Percentiles rank a stretch among this genome's conserved stretches.
Conservation (phyloP, 306 rosid genomes). For the Lathyrus oleraceus region DNA sequence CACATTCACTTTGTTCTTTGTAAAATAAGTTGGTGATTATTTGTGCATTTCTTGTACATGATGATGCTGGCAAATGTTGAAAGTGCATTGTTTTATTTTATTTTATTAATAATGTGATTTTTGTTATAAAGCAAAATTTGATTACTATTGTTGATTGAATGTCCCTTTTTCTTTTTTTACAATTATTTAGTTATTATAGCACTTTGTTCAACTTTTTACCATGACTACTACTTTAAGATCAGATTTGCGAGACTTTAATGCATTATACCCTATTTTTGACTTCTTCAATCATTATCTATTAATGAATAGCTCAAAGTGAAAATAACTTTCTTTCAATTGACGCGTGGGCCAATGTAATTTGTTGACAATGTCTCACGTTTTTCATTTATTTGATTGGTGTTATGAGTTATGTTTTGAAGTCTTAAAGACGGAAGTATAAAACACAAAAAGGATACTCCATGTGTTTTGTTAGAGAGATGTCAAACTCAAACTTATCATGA, state of each 20-base stretch:
- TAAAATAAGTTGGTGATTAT: slow-evolving; percentile 22
- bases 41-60: background rate
- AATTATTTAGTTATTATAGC: slow-evolving; percentile 4
- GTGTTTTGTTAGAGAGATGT: no score
- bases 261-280: background rate
- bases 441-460: no score
- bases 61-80: slow-evolving; percentile 11
- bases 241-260: background rate
- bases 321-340: background rate
- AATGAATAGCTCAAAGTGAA: background rate
- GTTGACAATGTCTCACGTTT: background rate
- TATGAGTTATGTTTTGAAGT: no score
- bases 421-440: no score
- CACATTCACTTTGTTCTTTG: slow-evolving; percentile 9
- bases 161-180: background rate
- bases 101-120: slow-evolving; percentile 24
- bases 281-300: background rate
- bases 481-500: no score
- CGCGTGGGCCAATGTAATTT: background rate
- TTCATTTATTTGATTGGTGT: no score
- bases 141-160: background rate
- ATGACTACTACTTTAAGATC: background rate
- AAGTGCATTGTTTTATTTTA: slow-evolving; percentile 7
- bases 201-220: background rate
- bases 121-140: slow-evolving; percentile 8